Evolutionary conservation across 805 yeast genomes (phyloP), one percentile per base, ranked within the genome.

Genomic region (Barnettozyma botsteinii): DNA sequence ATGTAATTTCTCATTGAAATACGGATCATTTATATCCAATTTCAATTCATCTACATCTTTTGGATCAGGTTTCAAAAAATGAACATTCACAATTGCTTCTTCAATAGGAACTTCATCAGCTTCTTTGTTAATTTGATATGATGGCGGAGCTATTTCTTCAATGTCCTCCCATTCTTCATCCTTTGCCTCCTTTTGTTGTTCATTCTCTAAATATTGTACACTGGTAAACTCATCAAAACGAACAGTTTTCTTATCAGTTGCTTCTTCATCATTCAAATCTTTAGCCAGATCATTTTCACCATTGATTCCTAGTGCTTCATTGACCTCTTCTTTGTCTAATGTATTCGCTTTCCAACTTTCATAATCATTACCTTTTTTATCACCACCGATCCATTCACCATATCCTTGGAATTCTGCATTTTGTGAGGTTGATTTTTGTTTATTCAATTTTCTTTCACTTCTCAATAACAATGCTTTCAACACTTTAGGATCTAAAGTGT

Each of bases 1-100:
- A 53, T 88, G 93, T 37, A 93, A 64, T 53, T 87, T 81, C 21
- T 79, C 79, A 49, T 79, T 73, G 57, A 89, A 89, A 10, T 81
- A 71, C 1, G 94, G 93, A 59, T 83, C 95, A 53, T 83, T 67
- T 6, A 85, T 59, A 49, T 85, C 88, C 25, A 81, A 49, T 18
- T 61, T 62, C 34, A 52, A 44, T 12, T 60, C 58, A 25, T 54
- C 44, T 8, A 14, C 5, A 13, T 34, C 30, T 12, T 21, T 25
- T 14, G 33, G 36, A 9, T 17, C 53, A 6, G 85, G 83, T 36
- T 71, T 75, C 1, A 84, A 75, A 50, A 85, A 85, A 60, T 85
- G 94, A 3, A 85, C 78, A 36, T 66, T 65, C 1, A 63, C 49
- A 18, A 67, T 55, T 6, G 69, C 56, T 17, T 67, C 70, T n/a